Base-by-base conservation (phyloP, 352 stramenopile species). In the Thalassiosira exigua region DNA sequence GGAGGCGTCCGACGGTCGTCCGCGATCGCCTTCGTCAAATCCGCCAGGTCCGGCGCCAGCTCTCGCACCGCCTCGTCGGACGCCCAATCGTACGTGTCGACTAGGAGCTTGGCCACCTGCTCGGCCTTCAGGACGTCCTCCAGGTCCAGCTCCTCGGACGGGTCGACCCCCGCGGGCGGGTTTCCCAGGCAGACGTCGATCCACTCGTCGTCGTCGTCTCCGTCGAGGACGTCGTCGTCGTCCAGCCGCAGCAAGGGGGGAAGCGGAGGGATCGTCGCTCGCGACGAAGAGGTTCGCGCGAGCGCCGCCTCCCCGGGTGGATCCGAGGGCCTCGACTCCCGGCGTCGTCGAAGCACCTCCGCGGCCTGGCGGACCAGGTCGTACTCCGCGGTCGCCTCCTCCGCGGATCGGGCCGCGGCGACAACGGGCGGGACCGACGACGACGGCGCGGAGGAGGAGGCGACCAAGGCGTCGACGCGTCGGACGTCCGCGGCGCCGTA, bases 141-240 rank as follows among this genome's bases (percentile, higher is more conserved):
- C 57, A 90, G 67, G 67, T 83, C 68, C 52, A 83, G 75, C 41
- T 79, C 71, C 32, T 79, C 50, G 33, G 66, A 65, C 11, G 54
- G 9, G 75, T 83, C 62, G 32, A 84, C 26, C 67, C 67, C 66
- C 4, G 60, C 22, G 12, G 60, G 62, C n/a, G 62, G 33, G 30
- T 32, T 50, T 41, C 32, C 57, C 14, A 79, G 4, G 33, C 60
- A 75, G 0, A 82, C 22, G 33, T 79, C 42, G 26, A 93, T 27
- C 85, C 87, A 93, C 75, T 91, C 87, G 61, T 93, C 85, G 30
- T 93, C 75, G 67, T 93, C 87, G 21, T 77, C 85, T 22, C 32
- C 82, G 56, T 19, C 22, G 64, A 44, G 71, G 68, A 48, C 44
- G 14, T 46, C 41, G 9, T 61, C 73, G 69, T 90, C 84, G 26